Evolutionary conservation across 805 yeast species (phyloP), one percentile per base, ranked within the genome.

Genomic region (Kodamaea restingae): DNA sequence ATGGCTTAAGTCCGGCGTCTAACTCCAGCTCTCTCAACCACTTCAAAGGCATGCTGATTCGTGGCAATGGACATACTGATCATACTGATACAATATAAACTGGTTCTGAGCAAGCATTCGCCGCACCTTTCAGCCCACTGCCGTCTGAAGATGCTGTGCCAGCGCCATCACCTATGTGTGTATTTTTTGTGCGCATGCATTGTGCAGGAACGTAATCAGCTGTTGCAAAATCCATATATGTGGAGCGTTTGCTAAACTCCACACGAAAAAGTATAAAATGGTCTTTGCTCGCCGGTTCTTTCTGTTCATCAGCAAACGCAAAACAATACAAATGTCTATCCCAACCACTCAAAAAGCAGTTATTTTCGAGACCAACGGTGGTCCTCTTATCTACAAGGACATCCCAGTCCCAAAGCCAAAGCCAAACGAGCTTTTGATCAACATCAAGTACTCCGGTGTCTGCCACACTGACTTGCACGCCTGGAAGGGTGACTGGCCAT

Each of bases 391-490:
- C 35, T 66, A 64, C 55, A 61, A 58, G 50, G 69, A 53, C 36
- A 56, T 56, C 27, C 41, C 46, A n/a, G 50, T 46, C 15, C 50
- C 72, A 32, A 49, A 33, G 22, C 72, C 72, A 36, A 65, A 65
- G 51, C 44, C 67, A 18, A 66, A 57, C 44, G 73, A 67, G 50
- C 32, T 67, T 35, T 64, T 67, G 55, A 60, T 67, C 55, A 65
- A 67, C 46, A 58, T 67, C 46, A 67, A 67, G 55, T 67, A 64
- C 58, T 67, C 72, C 20, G 73, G 73, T 45, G 72, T 67, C 28
- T 67, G 73, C 51, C 73, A 67, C 55, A 67, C 72, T 35, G 72
- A 67, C 49, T 63, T 67, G 49, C 73, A 67, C 47, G 73, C 72
- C 39, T 66, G 71, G 72, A 63, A 65, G 51, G 72, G 71, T 47